Evolutionary conservation across 192 early-diverging fungal species (phyloP).

Genomic region (Entomortierella parvispora): DNA sequence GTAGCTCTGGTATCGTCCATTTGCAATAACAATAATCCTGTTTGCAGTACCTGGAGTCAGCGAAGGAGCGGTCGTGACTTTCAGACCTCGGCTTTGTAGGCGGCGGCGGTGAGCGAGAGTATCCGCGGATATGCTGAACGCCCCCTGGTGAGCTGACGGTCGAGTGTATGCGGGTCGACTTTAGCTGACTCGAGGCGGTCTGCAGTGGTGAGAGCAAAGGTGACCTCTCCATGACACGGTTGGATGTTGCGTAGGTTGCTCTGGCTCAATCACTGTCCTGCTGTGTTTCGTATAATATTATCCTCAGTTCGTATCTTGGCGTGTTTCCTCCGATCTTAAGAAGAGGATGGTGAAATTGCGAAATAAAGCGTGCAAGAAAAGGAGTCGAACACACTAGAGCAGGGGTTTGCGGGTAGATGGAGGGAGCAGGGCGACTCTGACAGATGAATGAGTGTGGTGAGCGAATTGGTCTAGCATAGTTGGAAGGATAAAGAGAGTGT

Average conservation of each 20-base stretch:
- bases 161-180: conserved; percentile 42
- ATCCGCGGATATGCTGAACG: conserved; percentile 37
- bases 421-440: too few relatives aligned
- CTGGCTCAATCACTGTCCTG: not conserved
- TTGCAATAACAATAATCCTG: not conserved
- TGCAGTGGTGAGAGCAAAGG: conserved; percentile 42
- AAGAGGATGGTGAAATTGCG: too few relatives aligned
- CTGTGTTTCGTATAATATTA: not conserved
- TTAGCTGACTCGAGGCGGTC: conserved; percentile 42
- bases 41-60: conserved; percentile 19
- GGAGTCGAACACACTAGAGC: too few relatives aligned
- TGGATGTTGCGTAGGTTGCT: not conserved
- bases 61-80: conserved; percentile 44
- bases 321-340: too few relatives aligned
- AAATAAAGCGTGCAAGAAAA: too few relatives aligned
- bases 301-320: conserved; percentile 1
- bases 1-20: not conserved
- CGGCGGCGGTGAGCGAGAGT: conserved; percentile 46
- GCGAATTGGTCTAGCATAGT: too few relatives aligned
- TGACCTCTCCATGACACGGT: conserved; percentile 48
- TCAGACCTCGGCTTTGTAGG: conserved; percentile 47
- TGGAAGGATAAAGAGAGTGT: too few relatives aligned
- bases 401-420: too few relatives aligned
- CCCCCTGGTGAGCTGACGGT: conserved; percentile 50
- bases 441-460: too few relatives aligned